These are phyloP conservation scores for Penicilliopsis zonata DNA, from an alignment of 495 filamentous ascomycete species.

Conservation along the genomic window DNA sequence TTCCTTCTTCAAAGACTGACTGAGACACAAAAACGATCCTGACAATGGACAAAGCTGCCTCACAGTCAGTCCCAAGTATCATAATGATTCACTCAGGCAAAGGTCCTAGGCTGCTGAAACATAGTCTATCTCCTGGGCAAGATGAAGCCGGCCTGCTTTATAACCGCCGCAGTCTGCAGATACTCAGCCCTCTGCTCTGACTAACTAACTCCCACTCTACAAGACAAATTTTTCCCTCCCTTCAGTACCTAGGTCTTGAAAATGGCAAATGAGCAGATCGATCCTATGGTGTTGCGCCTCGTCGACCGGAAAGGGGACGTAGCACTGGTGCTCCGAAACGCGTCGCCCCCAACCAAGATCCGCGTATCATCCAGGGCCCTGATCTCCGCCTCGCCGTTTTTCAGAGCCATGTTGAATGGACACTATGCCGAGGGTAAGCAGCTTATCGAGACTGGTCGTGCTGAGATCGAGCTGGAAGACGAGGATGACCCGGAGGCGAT, in stretches of 20 bases:
- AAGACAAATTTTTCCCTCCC: neutral
- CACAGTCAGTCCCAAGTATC: no score
- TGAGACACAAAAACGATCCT: no score
- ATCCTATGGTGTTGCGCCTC: neutral
- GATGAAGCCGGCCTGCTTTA: no score
- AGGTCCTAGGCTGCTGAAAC: no score
- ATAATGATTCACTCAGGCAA: no score
- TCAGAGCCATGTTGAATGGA: neutral
- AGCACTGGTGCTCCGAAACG: neutral
- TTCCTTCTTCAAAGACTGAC: no score
- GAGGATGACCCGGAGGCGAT: neutral
- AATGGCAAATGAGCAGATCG: neutral
- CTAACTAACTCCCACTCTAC: no score
- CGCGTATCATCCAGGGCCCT: neutral
- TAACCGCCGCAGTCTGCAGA: no score
- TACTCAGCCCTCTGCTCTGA: no score
- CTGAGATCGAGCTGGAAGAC: neutral
- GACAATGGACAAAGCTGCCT: no score
- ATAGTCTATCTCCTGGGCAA: no score
- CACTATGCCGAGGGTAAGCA: neutral
- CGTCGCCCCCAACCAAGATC: neutral
- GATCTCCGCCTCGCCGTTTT: neutral
- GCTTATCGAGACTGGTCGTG: neutral
- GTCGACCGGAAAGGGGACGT: neutral
- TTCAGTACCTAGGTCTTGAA: neutral